These are phyloP conservation scores for Pyrenochaeta sp. DNA, from an alignment of 2,329 filamentous ascomycete species.

Conservation along the genomic window DNA sequence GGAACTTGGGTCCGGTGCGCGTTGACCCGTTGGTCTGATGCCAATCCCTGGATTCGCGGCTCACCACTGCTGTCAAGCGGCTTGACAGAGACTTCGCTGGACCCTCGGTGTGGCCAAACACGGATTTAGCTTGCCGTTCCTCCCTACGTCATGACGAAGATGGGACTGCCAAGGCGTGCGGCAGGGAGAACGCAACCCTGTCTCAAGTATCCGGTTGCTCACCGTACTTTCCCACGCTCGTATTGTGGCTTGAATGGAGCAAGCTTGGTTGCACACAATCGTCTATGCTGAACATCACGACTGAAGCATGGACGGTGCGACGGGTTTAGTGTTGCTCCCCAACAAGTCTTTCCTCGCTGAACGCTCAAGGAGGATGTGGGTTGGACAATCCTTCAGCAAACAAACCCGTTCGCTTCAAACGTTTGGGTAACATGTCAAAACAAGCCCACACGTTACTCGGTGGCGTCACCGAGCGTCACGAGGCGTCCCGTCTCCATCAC, in stretches of 20 bases:
- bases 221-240: constrained; percentile 25
- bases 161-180: constrained; percentile 18
- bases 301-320: background rate
- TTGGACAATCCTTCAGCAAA: background rate
- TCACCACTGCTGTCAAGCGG: constrained; percentile 7
- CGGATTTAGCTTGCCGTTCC: constrained; percentile 12
- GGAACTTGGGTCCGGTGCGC: background rate
- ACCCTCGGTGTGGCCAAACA: constrained; percentile 5
- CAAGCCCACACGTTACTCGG: constrained; percentile 17
- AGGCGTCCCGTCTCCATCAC: constrained; percentile 9
- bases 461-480: constrained; percentile 27
- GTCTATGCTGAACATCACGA: background rate
- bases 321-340: background rate
- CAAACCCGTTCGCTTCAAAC: background rate
- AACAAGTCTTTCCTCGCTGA: background rate
- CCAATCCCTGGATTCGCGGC: background rate
- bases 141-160: constrained; percentile 25
- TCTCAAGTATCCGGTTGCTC: constrained; percentile 15
- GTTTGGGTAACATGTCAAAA: constrained; percentile 20
- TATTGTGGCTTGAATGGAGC: constrained; percentile 4
- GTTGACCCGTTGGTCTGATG: background rate
- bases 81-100: constrained; percentile 14
- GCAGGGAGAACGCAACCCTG: constrained; percentile 24
- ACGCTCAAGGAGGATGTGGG: background rate
- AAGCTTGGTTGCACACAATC: constrained; percentile 1